Percentiles rank a stretch among this genome's conserved stretches.
phyloP scores from a whole-genome alignment of 805 yeast species.

The Yarrowia sp. region DNA sequence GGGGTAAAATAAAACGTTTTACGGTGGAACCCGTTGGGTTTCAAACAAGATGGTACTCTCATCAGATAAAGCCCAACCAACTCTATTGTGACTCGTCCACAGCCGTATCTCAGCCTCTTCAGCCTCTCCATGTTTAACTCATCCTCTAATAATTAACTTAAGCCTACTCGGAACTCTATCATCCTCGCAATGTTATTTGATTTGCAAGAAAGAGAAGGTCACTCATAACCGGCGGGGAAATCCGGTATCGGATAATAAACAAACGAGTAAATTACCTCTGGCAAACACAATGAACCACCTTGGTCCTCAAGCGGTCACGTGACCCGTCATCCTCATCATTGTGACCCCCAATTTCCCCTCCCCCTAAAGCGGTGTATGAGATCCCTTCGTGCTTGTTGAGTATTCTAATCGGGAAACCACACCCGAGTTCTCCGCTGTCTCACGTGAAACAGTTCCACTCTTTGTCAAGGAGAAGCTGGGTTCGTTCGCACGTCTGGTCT shows the following conservation, averaged over 20 bases:
- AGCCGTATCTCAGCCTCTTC: conserved; percentile 33
- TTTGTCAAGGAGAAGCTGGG: not conserved
- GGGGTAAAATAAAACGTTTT: not conserved
- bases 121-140: not conserved
- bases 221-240: conserved; percentile 35
- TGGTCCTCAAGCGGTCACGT: not conserved
- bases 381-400: not conserved
- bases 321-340: not conserved
- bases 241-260: conserved; percentile 19
- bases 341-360: not conserved
- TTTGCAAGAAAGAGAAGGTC: not conserved
- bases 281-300: too few relatives aligned
- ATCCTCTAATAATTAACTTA: conserved; percentile 14
- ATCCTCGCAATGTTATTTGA: conserved; percentile 15
- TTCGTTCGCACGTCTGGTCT: conserved; percentile 15
- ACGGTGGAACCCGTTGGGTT: not conserved
- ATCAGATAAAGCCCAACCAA: not conserved
- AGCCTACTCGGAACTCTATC: conserved; percentile 7
- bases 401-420: conserved; percentile 22
- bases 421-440: conserved; percentile 12
- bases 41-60: not conserved
- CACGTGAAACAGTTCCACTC: conserved; percentile 3
- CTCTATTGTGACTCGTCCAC: not conserved
- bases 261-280: not conserved
- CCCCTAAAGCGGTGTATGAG: not conserved